These are phyloP conservation scores for Cercospora nicotianae DNA, from an alignment of 2,329 filamentous ascomycete species.

Conservation along the genomic window DNA sequence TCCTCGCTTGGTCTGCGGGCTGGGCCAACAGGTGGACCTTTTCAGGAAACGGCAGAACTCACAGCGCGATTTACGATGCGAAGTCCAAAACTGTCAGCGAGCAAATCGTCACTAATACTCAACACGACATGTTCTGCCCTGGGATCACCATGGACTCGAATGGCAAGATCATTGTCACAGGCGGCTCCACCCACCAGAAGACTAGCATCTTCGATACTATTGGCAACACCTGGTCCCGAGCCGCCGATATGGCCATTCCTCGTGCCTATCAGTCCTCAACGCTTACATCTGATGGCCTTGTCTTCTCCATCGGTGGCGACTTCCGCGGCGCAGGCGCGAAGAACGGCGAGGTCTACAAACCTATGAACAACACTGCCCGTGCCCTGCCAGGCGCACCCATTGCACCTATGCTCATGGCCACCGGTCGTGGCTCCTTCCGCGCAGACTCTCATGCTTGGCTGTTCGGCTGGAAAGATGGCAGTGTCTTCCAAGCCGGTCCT, in stretches of 20 bases:
- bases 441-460: not conserved
- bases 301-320: not conserved
- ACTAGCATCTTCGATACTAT: not conserved
- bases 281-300: not conserved
- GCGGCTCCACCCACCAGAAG: not conserved
- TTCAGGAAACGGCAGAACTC: not conserved
- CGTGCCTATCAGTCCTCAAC: not conserved
- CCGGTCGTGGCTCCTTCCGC: not conserved
- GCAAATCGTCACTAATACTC: not conserved
- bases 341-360: not conserved
- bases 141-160: not conserved
- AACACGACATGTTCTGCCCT: not conserved
- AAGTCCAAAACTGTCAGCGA: not conserved
- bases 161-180: not conserved
- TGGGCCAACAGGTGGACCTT: not conserved
- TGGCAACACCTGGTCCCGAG: not conserved
- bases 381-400: not conserved
- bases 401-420: not conserved
- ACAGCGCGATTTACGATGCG: not conserved
- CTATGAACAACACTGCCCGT: not conserved
- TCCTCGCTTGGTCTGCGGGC: not conserved
- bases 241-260: not conserved
- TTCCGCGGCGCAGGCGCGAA: not conserved
- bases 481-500: not conserved
- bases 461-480: not conserved